Base-by-base conservation (phyloP, 2,329 filamentous ascomycete genomes). In the Pseudogymnoascus sp. region DNA sequence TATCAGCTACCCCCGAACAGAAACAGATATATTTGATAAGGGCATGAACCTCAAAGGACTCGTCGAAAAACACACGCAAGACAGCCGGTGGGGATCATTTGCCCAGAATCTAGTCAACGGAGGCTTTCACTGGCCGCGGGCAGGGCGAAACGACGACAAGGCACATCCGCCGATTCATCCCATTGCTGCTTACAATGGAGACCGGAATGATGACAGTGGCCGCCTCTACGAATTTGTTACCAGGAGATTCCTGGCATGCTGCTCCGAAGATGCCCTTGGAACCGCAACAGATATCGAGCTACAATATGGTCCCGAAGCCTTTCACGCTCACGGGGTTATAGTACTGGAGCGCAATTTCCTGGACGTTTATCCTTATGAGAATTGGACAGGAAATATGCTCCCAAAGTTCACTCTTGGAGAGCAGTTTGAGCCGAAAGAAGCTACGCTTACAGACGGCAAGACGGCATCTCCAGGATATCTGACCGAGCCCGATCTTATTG, bases 111-210 rank as follows among this genome's bases (percentile, higher is more conserved):
- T 97, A 8, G 77, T 89, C 31, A 80, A 88, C 65, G 91, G 91
- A 2, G 87, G 80, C 7, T 97, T 96, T 72, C 84, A 85, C 55
- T 87, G 89, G 67, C 94, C 94, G 15, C 86, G 93, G 42, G 83
- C 87, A 67, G 94, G 94, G 3, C 83, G 86, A 60, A 86, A 97
- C 72, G 96, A 99, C 73, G 94, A 99, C 74, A 94, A 96, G 74
- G 94, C 94, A 0, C 94, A 99, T 75, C 94, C 94, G 27, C 94
- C 94, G 0, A 99, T 99, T 64, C 94, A 99, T 69, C 94, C 94
- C 0, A 88, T 99, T 64, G 89, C 89, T n/a, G 90, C 88, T 5
- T 82, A 83, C 0, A 82, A 87, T 0, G 60, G 58, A 42, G 83
- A 91, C 2, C 78, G 83, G 21, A 84, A 79, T 61, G 79, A 85